Percentiles rank a stretch among this genome's conserved stretches.
Conservation (phyloP, 768 basidiomycete genomes). For the Gymnopilus junonius region DNA sequence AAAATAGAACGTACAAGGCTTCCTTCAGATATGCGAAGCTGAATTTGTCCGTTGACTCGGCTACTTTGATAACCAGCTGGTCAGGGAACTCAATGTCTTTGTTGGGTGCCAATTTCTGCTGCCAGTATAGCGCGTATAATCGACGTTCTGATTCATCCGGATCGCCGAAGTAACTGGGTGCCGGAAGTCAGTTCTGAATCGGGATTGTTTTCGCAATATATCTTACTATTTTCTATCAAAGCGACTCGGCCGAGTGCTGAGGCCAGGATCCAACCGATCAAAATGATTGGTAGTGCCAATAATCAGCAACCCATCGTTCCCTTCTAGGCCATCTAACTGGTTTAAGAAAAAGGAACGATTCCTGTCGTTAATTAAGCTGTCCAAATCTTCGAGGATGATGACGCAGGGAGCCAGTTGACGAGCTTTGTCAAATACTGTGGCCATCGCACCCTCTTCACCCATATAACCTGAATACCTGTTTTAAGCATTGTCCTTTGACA, state of each 20-base stretch:
- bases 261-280: slow-evolving; percentile 75
- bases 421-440: slow-evolving; percentile 72
- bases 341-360: slow-evolving; percentile 92
- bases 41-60: slow-evolving; percentile 64
- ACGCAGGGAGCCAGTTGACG: slow-evolving; percentile 71
- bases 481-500: neutral
- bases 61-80: slow-evolving; percentile 60
- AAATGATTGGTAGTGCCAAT: slow-evolving; percentile 87
- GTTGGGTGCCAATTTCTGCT: slow-evolving; percentile 70
- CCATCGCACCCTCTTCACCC: slow-evolving; percentile 73
- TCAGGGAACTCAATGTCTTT: slow-evolving; percentile 70
- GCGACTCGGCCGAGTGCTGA: slow-evolving; percentile 79
- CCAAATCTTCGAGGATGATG: slow-evolving; percentile 61
- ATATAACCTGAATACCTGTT: slow-evolving; percentile 44
- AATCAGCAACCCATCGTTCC: slow-evolving; percentile 80
- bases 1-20: slow-evolving; percentile 69
- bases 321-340: slow-evolving; percentile 79
- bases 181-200: neutral
- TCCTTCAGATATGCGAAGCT: slow-evolving; percentile 92
- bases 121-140: slow-evolving; percentile 81
- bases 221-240: slow-evolving; percentile 88
- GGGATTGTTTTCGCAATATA: neutral
- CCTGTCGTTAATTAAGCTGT: slow-evolving; percentile 75
- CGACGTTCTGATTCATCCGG: slow-evolving; percentile 67
- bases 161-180: slow-evolving; percentile 69